Base-by-base conservation (phyloP, 148 eudicot genomes). In the Dianthus caryophyllus region DNA sequence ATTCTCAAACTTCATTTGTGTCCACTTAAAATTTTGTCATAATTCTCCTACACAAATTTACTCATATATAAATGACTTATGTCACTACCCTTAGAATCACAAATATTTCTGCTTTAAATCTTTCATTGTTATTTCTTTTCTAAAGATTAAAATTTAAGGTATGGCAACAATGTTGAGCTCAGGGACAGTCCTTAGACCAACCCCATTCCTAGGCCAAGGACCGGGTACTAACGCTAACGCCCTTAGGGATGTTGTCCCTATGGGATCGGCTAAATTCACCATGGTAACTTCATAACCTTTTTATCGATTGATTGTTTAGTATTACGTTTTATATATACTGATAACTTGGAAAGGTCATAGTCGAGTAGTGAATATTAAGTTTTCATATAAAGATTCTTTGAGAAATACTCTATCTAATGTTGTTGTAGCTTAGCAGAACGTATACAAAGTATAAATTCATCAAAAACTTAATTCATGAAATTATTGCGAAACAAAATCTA, bases 121-220 rank as follows among this genome's bases (percentile, higher is more conserved):
- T 68, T 17, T 12, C 30, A 5, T 39, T 22, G 70, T 4, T 4
- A 8, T 53, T 47, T 44, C 17, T 30, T 33, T 0, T 20, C 15
- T 16, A 16, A 16, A 27, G 2, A 44, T 56, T 54, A 18, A 46
- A 13, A 27, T 15, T 52, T 12, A 38, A 48, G 16, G 59, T 9
- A 84, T 84, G 87, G 88, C 88, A 62, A 78, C 90, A 21, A 77
- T 77, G 82, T 65, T 79, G 2, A 80, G 89, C 76, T 88, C 88
- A 22, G 83, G 85, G 41, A 73, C 85, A 43, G 83, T 82, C 53
- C 80, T 88, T 60, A 77, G 82, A 67, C 82, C 88, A 51, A 88
- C 90, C 66, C 88, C 97, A 9, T 91, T 91, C 31, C 81, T 91
- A 67, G 97, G 96, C 31, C 90, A 80, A 77, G 73, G 84, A 67